Evolutionary conservation across 306 rosid genomes (phyloP), one percentile per base, ranked within the genome.

Genomic region (Vicia faba): DNA sequence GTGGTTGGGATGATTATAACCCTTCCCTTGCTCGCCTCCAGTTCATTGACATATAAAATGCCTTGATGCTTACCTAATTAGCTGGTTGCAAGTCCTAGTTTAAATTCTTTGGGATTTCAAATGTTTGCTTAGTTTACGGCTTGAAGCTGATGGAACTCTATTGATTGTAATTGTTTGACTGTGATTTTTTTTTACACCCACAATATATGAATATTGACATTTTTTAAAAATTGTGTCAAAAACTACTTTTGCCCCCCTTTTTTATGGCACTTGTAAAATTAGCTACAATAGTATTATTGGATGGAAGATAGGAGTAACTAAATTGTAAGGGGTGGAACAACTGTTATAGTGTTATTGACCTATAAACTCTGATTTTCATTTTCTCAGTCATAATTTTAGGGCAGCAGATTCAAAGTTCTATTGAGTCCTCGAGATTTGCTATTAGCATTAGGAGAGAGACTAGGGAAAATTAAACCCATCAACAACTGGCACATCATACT

Each of bases 41-140:
- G 38, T 33, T 33, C 8, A 7, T 33, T 33, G 38, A 33, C 36
- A 33, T 33, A 33, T 33, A 26, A 55, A 55, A 55, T 36, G 11
- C 10, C 26, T 18, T 44, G 58, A 33, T 69, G 28, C 51, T 45
- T 55, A 11, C 20, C 63, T 33, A 51, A 40, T 53, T 14, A 61
- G 51, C 44, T 53, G 65, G 64, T 75, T 45, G 43, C 28, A 23
- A 38, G 44, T 55, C 54, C 63, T 70, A 26, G 48, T 63, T 70
- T 43, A 23, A 53, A 43, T 61, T 19, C 66, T 6, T 26, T 45
- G 14, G 14, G 28, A 12, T 29, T 70, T 41, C 43, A 61, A 69
- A 7, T 59, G 60, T 39, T 51, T 75, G 38, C 59, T 40, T 65
- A 33, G 8, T 74, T 45, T 60, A 4, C 49, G 35, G 57, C 55